phyloP scores from a whole-genome alignment of 805 yeast species.

The Starmera amethionina region DNA sequence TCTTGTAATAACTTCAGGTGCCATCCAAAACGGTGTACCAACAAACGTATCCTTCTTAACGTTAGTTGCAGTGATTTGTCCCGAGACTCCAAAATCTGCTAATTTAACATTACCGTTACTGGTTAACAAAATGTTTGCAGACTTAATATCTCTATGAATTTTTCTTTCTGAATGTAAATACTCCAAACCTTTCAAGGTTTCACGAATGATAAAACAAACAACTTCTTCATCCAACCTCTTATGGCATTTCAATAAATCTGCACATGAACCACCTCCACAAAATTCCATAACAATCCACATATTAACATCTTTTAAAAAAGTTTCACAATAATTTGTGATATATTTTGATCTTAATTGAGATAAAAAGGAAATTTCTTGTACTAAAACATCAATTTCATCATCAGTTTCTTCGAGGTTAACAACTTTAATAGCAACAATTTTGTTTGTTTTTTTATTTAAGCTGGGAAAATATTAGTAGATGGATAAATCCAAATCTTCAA shows the following conservation, averaged over 20 bases:
- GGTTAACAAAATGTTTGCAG: conserved; percentile 78
- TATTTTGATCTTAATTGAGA: conserved; percentile 50
- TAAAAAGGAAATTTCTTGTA: conserved; percentile 73
- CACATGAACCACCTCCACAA: conserved; percentile 92
- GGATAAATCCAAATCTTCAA: not conserved
- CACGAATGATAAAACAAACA: conserved; percentile 52
- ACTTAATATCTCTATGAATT: conserved; percentile 85
- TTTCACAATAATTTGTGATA: conserved; percentile 57
- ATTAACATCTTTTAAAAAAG: conserved; percentile 52
- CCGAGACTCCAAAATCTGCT: conserved; percentile 92
- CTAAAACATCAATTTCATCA: conserved; percentile 61
- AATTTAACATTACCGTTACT: conserved; percentile 61
- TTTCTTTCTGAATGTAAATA: conserved; percentile 69
- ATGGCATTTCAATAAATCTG: conserved; percentile 54
- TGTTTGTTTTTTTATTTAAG: conserved; percentile 18
- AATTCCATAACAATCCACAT: conserved; percentile 93
- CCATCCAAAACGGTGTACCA: conserved; percentile 98
- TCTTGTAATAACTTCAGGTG: conserved; percentile 81
- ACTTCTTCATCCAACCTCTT: conserved; percentile 47
- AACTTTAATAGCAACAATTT: conserved; percentile 75
- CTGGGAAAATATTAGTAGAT: not conserved
- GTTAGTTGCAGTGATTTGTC: conserved; percentile 59
- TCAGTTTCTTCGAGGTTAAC: conserved; percentile 70
- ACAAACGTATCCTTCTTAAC: conserved; percentile 68
- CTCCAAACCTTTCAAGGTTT: conserved; percentile 57